phyloP scores from a whole-genome alignment of 176 grass and related monocot genomes.

The Ensete glaucum region DNA sequence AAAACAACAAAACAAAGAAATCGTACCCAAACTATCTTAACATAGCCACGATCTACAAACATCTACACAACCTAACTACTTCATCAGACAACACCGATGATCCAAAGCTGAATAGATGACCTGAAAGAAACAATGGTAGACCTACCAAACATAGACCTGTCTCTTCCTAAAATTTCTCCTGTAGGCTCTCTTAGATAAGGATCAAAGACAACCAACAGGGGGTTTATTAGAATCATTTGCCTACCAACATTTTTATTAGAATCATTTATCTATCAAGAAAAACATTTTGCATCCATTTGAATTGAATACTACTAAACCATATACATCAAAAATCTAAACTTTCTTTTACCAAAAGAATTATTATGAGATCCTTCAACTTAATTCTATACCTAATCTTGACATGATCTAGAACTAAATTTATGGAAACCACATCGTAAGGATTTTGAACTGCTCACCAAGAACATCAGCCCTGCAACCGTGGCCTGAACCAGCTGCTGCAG shows the following conservation, averaged over 20 bases:
- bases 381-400: background rate
- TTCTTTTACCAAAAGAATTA: background rate
- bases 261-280: background rate
- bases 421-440: background rate
- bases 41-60: too few relatives aligned
- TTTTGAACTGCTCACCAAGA: slow-evolving; percentile 7
- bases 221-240: background rate
- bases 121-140: background rate
- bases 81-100: too few relatives aligned
- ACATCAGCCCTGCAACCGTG: slow-evolving; percentile 6
- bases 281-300: background rate
- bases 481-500: slow-evolving; percentile 10
- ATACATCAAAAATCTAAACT: background rate
- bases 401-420: background rate
- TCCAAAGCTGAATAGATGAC: too few relatives aligned
- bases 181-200: background rate
- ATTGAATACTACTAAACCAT: background rate
- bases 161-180: background rate
- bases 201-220: background rate
- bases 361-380: background rate
- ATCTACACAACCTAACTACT: too few relatives aligned
- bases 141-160: background rate
- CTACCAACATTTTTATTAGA: background rate
- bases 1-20: background rate
- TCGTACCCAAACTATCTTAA: too few relatives aligned